These are phyloP conservation scores for Cyclocybe cylindracea DNA, from an alignment of 768 basidiomycete genomes.

Conservation along the genomic window DNA sequence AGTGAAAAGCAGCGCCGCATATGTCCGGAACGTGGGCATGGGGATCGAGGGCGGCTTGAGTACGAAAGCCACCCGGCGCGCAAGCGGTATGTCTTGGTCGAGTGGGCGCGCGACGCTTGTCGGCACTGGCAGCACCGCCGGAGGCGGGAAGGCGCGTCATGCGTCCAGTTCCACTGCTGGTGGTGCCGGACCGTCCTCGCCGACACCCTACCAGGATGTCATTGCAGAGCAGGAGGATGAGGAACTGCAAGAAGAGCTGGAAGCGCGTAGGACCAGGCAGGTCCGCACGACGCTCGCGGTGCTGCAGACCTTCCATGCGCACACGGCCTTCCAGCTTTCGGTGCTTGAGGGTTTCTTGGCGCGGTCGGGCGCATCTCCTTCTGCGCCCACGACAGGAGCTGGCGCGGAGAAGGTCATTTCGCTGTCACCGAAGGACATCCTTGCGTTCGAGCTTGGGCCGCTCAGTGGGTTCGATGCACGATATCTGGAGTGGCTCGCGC, in stretches of 20 bases:
- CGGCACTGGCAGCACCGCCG: constrained; percentile 6
- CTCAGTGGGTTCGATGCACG: constrained; percentile 69
- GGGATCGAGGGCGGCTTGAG: constrained; percentile 61
- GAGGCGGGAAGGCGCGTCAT: constrained; percentile 30
- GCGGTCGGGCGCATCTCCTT: constrained; percentile 4
- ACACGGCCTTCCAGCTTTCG: constrained; percentile 59
- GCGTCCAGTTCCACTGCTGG: constrained; percentile 27
- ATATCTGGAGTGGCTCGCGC: constrained; percentile 77
- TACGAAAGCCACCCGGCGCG: constrained; percentile 42
- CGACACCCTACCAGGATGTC: too few relatives aligned
- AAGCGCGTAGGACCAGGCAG: too few relatives aligned
- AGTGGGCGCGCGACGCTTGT: constrained; percentile 38
- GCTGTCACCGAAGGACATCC: constrained; percentile 62
- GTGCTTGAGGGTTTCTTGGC: constrained; percentile 28
- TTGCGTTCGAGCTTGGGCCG: constrained; percentile 72
- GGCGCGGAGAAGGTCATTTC: constrained; percentile 31
- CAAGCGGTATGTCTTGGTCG: constrained; percentile 54
- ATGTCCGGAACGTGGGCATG: constrained; percentile 62
- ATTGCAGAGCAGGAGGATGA: too few relatives aligned
- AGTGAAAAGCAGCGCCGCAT: constrained; percentile 12
- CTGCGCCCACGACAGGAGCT: background rate
- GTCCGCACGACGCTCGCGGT: constrained; percentile 63
- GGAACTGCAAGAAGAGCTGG: too few relatives aligned
- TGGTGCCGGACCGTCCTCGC: background rate
- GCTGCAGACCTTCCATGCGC: constrained; percentile 68